Evolutionary conservation across 1,284 basidiomycete genomes (phyloP), one percentile per base, ranked within the genome.

Genomic region (Amylostereum areolatum): DNA sequence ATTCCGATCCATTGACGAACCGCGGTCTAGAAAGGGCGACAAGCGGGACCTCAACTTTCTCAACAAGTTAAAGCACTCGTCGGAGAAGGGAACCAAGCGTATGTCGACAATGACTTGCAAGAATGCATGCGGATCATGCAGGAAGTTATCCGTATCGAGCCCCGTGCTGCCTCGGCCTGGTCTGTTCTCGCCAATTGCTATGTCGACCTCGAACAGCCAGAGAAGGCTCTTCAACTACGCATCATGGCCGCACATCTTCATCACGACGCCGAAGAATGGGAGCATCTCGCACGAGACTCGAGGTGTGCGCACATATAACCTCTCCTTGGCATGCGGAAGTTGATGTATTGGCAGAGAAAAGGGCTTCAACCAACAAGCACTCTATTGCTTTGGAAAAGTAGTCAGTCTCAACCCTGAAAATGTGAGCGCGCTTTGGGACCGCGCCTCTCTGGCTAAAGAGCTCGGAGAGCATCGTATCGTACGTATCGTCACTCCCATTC

Each of bases 111-210:
- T 46, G 70, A 91, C 52, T 71, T 85, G 18, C 69, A 75, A 1
- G 78, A 85, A 55, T 87, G 92, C 1, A 85, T 92, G 33, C 77
- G 80, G 25, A 78, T 86, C 41, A 90, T 95, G 77, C 83, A 89
- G 62, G 92, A 98, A 62, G 90, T 97, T 55, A 93, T 98, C 50
- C 81, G 92, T 7, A 92, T 95, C 50, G 95, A 98, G 64, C 92
- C 94, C 2, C 82, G 88, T 32, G 89, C 92, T 7, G 75, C 78
- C 4, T 69, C 82, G 3, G 91, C 94, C 0, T 97, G 95, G 94
- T 80, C 82, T 7, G 90, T 93, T 0, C 77, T 97, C 3, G 90
- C 88, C 1, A 81, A 85, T 54, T 89, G 88, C 57, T 85, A 90
- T 59, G 77, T 80, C 29, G 87, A 91, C 57, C 68, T 81, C 58